These are phyloP conservation scores for Inga leiocalycina DNA, from an alignment of 306 rosid genomes.

Conservation along the genomic window DNA sequence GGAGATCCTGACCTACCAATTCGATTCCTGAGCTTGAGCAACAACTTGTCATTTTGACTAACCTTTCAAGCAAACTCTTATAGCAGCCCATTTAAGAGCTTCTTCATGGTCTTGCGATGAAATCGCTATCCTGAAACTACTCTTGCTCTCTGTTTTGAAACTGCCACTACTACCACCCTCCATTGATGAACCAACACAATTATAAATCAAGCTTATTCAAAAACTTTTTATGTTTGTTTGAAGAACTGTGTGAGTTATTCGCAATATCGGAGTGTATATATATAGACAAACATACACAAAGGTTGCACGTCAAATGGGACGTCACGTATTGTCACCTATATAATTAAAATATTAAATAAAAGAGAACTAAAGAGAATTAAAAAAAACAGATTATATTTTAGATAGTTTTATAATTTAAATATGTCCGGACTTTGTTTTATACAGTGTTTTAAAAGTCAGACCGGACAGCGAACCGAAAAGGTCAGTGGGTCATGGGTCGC, in stretches of 20 bases:
- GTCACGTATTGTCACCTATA: background rate
- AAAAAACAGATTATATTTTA: too few species aligned
- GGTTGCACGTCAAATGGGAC: background rate
- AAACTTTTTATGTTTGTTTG: background rate
- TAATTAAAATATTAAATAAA: too few species aligned
- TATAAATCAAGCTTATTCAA: background rate
- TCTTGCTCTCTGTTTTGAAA: too few species aligned
- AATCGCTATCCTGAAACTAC: conserved; percentile 38
- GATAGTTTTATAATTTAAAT: too few species aligned
- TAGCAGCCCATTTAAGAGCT: conserved; percentile 55
- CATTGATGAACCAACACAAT: conserved; percentile 7
- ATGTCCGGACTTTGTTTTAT: too few species aligned
- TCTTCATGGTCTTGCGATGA: conserved; percentile 53
- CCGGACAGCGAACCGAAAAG: too few species aligned
- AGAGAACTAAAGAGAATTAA: too few species aligned
- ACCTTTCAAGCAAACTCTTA: conserved; percentile 63
- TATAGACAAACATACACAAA: background rate
- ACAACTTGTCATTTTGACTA: conserved; percentile 70
- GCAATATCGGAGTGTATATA: background rate
- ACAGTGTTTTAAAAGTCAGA: too few species aligned
- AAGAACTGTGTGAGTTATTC: background rate
- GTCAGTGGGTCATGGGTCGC: too few species aligned
- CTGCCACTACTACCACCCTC: conserved; percentile 38
- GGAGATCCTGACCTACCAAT: conserved; percentile 55
- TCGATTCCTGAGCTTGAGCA: conserved; percentile 70